Percentiles rank a stretch among this genome's conserved stretches.
Conservation (phyloP, 2,329 filamentous ascomycete species). For the Colletotrichum aenigma region DNA sequence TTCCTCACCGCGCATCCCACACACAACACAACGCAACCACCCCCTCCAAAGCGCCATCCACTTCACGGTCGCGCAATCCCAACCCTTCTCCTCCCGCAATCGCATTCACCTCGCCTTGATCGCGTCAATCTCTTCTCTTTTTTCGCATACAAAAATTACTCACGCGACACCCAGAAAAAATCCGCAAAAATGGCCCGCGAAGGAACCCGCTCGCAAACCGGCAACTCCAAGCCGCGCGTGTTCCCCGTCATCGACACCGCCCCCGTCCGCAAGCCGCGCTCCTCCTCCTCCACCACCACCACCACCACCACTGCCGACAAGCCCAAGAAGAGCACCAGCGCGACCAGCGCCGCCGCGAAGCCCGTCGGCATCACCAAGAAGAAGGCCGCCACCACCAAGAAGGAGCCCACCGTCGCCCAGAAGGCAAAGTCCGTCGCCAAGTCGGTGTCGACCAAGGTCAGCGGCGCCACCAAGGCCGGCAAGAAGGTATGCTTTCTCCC, state of each 20-base stretch:
- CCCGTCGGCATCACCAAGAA: slow-evolving; percentile 21
- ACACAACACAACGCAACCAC: background rate
- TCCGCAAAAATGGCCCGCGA: slow-evolving; percentile 47
- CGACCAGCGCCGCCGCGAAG: slow-evolving; percentile 17
- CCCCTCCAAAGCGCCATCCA: background rate
- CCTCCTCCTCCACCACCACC: background rate
- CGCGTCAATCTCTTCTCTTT: background rate
- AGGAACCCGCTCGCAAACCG: slow-evolving; percentile 56
- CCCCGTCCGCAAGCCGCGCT: slow-evolving; percentile 46
- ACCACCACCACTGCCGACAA: slow-evolving; percentile 9
- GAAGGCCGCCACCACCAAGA: slow-evolving; percentile 18
- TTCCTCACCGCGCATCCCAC: background rate
- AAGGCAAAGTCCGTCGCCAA: slow-evolving; percentile 21
- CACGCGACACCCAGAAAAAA: background rate
- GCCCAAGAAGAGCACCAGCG: slow-evolving; percentile 5
- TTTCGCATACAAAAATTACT: background rate
- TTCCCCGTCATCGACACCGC: slow-evolving; percentile 53
- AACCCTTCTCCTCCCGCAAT: background rate
- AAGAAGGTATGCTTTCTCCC: slow-evolving; percentile 20
- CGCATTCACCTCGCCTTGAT: background rate
- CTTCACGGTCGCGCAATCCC: background rate
- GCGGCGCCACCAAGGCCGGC: slow-evolving; percentile 7
- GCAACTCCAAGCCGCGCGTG: slow-evolving; percentile 58
- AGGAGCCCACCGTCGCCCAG: slow-evolving; percentile 15
- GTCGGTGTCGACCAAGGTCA: slow-evolving; percentile 12